Evolutionary conservation across 148 eudicot species (phyloP).

Genomic region (Chenopodium album): DNA sequence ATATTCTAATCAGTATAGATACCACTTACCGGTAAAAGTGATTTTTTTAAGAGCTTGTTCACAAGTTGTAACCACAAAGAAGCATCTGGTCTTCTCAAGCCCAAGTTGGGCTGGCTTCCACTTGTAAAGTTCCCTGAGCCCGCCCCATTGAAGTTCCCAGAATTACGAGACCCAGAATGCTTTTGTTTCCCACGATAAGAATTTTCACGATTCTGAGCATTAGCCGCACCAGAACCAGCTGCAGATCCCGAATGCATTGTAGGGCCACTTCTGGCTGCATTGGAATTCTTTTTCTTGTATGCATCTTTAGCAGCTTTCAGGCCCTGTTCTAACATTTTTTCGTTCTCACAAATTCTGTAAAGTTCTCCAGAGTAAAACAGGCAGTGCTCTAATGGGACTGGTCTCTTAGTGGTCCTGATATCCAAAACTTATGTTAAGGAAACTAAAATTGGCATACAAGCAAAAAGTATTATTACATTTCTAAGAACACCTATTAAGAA

Average conservation of each 20-base stretch:
- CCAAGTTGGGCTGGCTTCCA: constrained; percentile 51
- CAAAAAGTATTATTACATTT: background rate
- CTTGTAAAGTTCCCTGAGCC: constrained; percentile 44
- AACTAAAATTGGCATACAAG: background rate
- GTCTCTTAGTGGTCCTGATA: constrained; percentile 93
- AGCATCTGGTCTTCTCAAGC: constrained; percentile 78
- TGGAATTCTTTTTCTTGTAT: constrained; percentile 55
- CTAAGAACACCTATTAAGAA: background rate
- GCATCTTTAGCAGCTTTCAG: constrained; percentile 85
- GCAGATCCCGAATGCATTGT: constrained; percentile 47
- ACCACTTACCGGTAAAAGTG: constrained; percentile 81
- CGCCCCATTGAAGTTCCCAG: constrained; percentile 45
- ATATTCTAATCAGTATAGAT: constrained; percentile 11
- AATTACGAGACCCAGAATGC: constrained; percentile 62
- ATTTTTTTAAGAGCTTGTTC: constrained; percentile 73
- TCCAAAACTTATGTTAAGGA: constrained; percentile 21
- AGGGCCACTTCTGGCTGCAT: constrained; percentile 44
- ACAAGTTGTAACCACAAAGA: constrained; percentile 75
- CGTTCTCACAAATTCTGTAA: constrained; percentile 81
- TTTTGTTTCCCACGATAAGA: constrained; percentile 61
- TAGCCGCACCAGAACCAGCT: constrained; percentile 53
- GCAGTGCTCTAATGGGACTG: constrained; percentile 98
- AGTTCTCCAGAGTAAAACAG: constrained; percentile 89
- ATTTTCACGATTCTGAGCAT: constrained; percentile 56
- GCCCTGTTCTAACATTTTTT: constrained; percentile 62